Evolutionary conservation across 208 protist species (phyloP).

Genomic region (Crithidia sp.): DNA sequence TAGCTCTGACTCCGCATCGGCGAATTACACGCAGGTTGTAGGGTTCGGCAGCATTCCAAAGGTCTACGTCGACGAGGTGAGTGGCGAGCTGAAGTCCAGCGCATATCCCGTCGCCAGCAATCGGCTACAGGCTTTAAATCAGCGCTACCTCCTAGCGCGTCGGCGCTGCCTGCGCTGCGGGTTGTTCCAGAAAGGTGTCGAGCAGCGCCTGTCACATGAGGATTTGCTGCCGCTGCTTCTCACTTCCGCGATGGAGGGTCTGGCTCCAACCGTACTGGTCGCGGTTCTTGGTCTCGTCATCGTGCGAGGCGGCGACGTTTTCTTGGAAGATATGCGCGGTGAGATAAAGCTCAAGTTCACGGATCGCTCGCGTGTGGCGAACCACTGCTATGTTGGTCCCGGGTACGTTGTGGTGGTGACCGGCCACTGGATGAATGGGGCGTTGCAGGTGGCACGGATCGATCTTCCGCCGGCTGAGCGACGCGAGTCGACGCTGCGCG

Average conservation of each 20-base stretch:
- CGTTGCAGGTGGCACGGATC: conserved; percentile 50
- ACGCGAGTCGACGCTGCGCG: conserved; percentile 63
- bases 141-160: conserved; percentile 82
- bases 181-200: conserved; percentile 67
- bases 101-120: conserved; percentile 16
- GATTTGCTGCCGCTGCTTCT: conserved; percentile 68
- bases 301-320: conserved; percentile 42
- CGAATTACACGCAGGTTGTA: conserved; percentile 47
- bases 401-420: conserved; percentile 76
- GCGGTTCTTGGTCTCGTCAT: conserved; percentile 84
- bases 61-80: conserved; percentile 72
- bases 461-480: conserved; percentile 79
- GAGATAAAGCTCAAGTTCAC: conserved; percentile 50
- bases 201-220: conserved; percentile 41
- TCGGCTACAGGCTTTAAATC: conserved; percentile 64
- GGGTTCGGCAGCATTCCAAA: conserved; percentile 48
- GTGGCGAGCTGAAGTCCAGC: conserved; percentile 56
- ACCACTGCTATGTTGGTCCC: conserved; percentile 56
- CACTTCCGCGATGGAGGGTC: conserved; percentile 80
- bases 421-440: conserved; percentile 60
- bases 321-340: conserved; percentile 77
- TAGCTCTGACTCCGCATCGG: conserved; percentile 33
- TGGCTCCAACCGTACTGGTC: conserved; percentile 51
- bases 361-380: conserved; percentile 24
- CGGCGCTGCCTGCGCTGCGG: conserved; percentile 82